Evolutionary conservation across 805 yeast species (phyloP).

Genomic region (Spathaspora passalidarum): DNA sequence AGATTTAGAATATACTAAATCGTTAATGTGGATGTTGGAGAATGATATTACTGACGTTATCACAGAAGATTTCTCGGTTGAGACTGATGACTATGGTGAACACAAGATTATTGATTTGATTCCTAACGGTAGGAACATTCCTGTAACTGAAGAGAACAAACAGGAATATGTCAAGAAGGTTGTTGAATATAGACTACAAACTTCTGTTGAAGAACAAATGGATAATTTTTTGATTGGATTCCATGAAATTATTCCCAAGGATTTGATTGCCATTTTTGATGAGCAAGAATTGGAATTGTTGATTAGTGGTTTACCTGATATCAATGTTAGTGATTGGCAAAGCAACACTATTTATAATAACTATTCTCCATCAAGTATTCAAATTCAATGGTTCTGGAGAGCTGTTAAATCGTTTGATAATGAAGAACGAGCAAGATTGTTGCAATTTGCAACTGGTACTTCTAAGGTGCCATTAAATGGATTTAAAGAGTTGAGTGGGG

Average conservation of each 20-base stretch:
- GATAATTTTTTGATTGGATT: slow-evolving; percentile 82
- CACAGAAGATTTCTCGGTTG: slow-evolving; percentile 91
- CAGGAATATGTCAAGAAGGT: slow-evolving; percentile 82
- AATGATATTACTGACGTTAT: slow-evolving; percentile 95
- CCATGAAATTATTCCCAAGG: slow-evolving; percentile 84
- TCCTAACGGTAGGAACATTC: slow-evolving; percentile 75
- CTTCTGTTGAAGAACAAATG: slow-evolving; percentile 84
- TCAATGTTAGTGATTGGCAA: slow-evolving; percentile 95
- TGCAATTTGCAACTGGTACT: slow-evolving; percentile 97
- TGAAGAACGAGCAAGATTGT: slow-evolving; percentile 89
- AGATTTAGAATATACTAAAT: slow-evolving; percentile 89
- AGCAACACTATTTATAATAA: slow-evolving; percentile 78
- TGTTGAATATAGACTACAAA: slow-evolving; percentile 81
- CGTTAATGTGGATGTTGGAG: slow-evolving; percentile 92
- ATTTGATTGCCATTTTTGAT: slow-evolving; percentile 80
- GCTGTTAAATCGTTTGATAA: slow-evolving; percentile 91
- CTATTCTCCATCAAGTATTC: slow-evolving; percentile 78
- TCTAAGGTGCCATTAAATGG: slow-evolving; percentile 95
- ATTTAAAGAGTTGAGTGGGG: slow-evolving; percentile 84
- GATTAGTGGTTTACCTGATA: slow-evolving; percentile 93
- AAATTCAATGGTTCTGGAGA: slow-evolving; percentile 96
- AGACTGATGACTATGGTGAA: slow-evolving; percentile 90
- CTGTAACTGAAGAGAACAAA: slow-evolving; percentile 89
- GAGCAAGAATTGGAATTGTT: slow-evolving; percentile 93
- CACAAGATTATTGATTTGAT: slow-evolving; percentile 78